phyloP scores from a whole-genome alignment of 169 alveolate genomes.

The Perkinsus marinus region DNA sequence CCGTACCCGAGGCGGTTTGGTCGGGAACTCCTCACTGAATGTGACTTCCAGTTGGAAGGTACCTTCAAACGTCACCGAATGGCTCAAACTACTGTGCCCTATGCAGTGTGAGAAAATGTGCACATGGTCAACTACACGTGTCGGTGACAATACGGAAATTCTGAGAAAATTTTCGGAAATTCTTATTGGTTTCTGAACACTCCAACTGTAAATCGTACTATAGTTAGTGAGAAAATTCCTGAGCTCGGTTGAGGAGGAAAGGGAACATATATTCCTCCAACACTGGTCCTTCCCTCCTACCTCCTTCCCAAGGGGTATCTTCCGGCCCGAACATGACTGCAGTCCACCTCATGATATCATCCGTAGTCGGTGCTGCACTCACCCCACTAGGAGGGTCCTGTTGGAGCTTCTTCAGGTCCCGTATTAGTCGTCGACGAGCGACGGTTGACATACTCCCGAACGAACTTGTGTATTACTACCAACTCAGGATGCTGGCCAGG shows the following conservation, averaged over 20 bases:
- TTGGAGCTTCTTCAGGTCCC: conserved; percentile 78
- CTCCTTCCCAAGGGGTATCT: conserved; percentile 95
- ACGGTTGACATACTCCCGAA: conserved; percentile 22
- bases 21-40: conserved; percentile 63
- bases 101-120: too few relatives aligned
- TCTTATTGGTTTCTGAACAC: too few relatives aligned
- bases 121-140: too few relatives aligned
- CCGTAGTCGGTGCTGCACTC: conserved; percentile 85
- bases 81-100: too few relatives aligned
- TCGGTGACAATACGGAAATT: too few relatives aligned
- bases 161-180: too few relatives aligned
- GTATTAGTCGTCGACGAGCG: conserved; percentile 65
- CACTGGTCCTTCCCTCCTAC: conserved; percentile 30
- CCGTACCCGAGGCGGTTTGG: conserved; percentile 59
- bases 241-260: too few relatives aligned
- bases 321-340: conserved; percentile 96
- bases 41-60: conserved; percentile 63
- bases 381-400: conserved; percentile 78
- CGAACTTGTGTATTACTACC: too few relatives aligned
- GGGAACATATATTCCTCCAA: too few relatives aligned
- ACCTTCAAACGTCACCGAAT: conserved; percentile 1
- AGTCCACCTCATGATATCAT: conserved; percentile 85
- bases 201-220: too few relatives aligned
- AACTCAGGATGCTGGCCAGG: too few relatives aligned
- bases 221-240: too few relatives aligned